Percentiles rank a stretch among this genome's conserved stretches.
Conservation (phyloP, 768 basidiomycete species). For the Trametes sanguinea region DNA sequence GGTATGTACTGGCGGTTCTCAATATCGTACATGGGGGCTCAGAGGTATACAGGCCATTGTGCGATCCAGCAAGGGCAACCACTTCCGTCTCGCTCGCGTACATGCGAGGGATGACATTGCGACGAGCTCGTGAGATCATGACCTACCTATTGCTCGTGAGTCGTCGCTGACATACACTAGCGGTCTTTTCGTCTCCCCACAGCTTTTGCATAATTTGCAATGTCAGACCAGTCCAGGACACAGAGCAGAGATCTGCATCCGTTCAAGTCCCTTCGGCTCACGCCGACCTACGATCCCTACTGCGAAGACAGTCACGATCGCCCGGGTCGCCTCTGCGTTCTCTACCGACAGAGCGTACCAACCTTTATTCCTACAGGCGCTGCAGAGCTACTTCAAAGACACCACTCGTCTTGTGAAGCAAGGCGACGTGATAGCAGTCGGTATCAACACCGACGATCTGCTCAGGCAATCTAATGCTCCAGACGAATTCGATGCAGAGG, state of each 20-base stretch:
- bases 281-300: conserved; percentile 61
- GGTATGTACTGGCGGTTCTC: conserved; percentile 47
- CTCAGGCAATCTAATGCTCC: conserved; percentile 8
- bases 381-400: conserved; percentile 64
- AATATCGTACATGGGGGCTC: not conserved
- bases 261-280: conserved; percentile 62
- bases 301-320: conserved; percentile 70
- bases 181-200: conserved; percentile 21
- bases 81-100: conserved; percentile 58
- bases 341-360: conserved; percentile 69
- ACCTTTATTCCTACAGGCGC: conserved; percentile 54
- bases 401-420: conserved; percentile 61
- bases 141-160: not conserved
- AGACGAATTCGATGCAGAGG: conserved; percentile 6
- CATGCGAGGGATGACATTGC: conserved; percentile 46
- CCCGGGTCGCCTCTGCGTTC: conserved; percentile 77
- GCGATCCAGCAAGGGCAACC: conserved; percentile 36
- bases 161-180: not conserved
- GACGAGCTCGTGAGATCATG: conserved; percentile 8
- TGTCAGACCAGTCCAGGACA: not conserved
- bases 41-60: conserved; percentile 51
- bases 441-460: conserved; percentile 55
- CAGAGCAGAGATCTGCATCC: conserved; percentile 29
- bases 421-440: conserved; percentile 72
- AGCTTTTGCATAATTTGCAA: conserved; percentile 24